Evolutionary conservation across 106 monocot genomes (phyloP).

Genomic region (Acanthochlamys bracteata): DNA sequence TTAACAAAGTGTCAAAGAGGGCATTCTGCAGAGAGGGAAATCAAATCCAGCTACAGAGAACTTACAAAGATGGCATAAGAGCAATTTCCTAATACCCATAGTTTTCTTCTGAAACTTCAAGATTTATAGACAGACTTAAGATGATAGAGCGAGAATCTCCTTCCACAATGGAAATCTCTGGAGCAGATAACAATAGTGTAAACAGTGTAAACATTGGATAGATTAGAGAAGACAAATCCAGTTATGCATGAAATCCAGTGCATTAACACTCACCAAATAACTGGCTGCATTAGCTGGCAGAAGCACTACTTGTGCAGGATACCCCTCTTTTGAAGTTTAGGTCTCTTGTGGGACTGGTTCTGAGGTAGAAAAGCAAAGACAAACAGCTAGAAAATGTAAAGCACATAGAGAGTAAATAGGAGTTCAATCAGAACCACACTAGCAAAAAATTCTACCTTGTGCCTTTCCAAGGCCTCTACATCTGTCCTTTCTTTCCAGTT

Average conservation of each 20-base stretch:
- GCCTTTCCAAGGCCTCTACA: conserved; percentile 71
- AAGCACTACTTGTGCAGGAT: conserved; percentile 63
- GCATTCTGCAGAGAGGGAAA: no score
- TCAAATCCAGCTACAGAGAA: no score
- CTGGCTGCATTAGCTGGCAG: not conserved
- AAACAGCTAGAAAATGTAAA: not conserved
- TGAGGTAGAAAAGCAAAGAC: conserved; percentile 12
- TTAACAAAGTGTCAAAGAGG: no score
- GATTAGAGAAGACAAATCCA: no score
- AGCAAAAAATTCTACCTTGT: conserved; percentile 43
- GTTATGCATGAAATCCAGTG: not conserved
- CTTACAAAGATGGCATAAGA: no score
- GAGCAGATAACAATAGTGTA: no score
- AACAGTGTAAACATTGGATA: no score
- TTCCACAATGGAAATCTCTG: no score
- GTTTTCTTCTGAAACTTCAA: no score
- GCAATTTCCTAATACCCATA: no score
- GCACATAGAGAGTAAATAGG: not conserved
- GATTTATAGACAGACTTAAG: no score
- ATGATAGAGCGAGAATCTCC: no score
- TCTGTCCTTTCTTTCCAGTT: conserved; percentile 96
- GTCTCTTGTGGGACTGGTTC: conserved; percentile 68
- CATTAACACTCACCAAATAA: not conserved
- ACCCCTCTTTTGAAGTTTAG: conserved; percentile 61
- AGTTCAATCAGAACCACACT: not conserved